phyloP scores from a whole-genome alignment of 2,329 filamentous ascomycete species.

The Tolypocladium cylindrosporum region DNA sequence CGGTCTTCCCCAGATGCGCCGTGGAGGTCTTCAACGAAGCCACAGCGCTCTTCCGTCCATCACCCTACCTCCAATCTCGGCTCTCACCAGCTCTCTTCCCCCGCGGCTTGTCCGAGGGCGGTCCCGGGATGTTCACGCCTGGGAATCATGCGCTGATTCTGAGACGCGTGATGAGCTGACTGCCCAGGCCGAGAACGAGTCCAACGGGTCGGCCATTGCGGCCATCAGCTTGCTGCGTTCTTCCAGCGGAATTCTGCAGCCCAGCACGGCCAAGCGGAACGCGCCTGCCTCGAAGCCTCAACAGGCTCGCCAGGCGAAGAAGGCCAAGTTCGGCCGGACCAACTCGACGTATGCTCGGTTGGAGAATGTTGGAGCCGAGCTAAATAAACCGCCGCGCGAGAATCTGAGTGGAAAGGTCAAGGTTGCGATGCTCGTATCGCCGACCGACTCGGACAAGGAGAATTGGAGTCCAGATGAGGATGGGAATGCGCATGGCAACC shows the following conservation, averaged over 20 bases:
- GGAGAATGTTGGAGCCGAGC: conserved; percentile 30
- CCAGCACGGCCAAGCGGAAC: conserved; percentile 58
- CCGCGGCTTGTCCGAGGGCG: conserved; percentile 56
- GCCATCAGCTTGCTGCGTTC: conserved; percentile 75
- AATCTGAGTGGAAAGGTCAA: conserved; percentile 23
- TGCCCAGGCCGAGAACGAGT: conserved; percentile 71
- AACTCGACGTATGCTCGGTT: conserved; percentile 53
- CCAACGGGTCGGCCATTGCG: conserved; percentile 67
- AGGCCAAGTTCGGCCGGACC: conserved; percentile 50
- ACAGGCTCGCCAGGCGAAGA: conserved; percentile 39
- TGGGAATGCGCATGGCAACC: conserved; percentile 22
- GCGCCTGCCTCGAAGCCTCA: conserved; percentile 26
- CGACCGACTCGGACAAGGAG: conserved; percentile 81
- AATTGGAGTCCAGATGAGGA: conserved; percentile 62
- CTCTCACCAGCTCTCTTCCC: conserved; percentile 41
- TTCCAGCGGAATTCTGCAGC: conserved; percentile 42
- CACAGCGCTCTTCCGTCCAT: conserved; percentile 55
- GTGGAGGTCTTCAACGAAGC: conserved; percentile 54
- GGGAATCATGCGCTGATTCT: conserved; percentile 84
- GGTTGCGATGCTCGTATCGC: conserved; percentile 26
- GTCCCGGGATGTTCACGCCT: conserved; percentile 78
- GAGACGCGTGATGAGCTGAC: conserved; percentile 71
- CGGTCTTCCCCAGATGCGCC: conserved; percentile 36
- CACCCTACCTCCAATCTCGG: conserved; percentile 46
- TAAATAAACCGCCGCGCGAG: conserved; percentile 13